Conservation (phyloP, 805 yeast species). For the Ogataea degrootiae region DNA sequence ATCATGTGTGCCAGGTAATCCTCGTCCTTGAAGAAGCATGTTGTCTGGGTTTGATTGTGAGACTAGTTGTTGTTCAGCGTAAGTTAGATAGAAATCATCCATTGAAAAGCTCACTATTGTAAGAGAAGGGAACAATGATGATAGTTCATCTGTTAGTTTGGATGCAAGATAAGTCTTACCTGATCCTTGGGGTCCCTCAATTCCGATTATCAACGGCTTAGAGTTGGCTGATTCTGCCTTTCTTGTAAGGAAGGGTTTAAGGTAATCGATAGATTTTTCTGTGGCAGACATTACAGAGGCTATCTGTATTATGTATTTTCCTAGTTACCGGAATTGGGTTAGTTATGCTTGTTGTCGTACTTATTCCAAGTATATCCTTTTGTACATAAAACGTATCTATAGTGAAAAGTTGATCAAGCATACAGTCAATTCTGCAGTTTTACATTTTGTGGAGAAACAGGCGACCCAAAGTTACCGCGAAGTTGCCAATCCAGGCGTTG, state of each 20-base stretch:
- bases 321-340: no score
- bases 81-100: conserved; percentile 81
- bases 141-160: conserved; percentile 33
- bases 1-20: conserved; percentile 95
- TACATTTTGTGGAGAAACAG: no score
- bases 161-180: conserved; percentile 62
- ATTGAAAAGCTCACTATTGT: conserved; percentile 55
- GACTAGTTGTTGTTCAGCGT: conserved; percentile 50
- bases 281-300: conserved; percentile 14
- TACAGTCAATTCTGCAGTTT: no score
- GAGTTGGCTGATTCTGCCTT: conserved; percentile 13
- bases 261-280: conserved; percentile 19
- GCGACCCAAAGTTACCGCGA: no score
- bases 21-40: conserved; percentile 64
- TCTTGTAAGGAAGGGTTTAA: conserved; percentile 25
- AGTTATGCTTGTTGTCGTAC: no score
- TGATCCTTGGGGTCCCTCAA: conserved; percentile 76
- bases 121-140: conserved; percentile 31
- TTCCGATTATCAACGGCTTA: conserved; percentile 42
- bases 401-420: no score
- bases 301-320: no score
- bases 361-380: neutral
- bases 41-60: conserved; percentile 33
- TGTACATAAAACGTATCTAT: no score
- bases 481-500: no score